Conservation (phyloP, 2,329 filamentous ascomycete species). For the Elsinoe ampelina region DNA sequence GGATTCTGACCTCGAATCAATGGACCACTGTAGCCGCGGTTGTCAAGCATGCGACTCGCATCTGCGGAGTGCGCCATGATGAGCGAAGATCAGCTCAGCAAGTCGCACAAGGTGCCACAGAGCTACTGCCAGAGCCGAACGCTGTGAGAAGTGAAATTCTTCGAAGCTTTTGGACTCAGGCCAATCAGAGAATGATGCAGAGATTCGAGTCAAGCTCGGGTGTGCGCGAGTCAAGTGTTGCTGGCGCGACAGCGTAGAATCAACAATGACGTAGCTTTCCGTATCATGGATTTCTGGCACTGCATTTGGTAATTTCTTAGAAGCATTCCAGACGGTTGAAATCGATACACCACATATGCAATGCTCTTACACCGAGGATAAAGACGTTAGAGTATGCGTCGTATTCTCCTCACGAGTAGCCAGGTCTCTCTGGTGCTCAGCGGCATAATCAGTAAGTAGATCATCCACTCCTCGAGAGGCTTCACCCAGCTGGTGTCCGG, state of each 20-base stretch:
- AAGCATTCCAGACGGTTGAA: constrained; percentile 3
- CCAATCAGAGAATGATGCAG: constrained; percentile 12
- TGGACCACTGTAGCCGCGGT: constrained; percentile 68
- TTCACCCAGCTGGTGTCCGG: too few relatives aligned
- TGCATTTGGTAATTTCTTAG: background rate
- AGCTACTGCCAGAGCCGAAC: too few relatives aligned
- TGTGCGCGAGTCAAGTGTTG: constrained; percentile 11
- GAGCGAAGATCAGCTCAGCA: constrained; percentile 14
- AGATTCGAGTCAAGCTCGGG: background rate
- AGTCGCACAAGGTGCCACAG: too few relatives aligned
- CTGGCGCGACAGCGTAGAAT: constrained; percentile 11
- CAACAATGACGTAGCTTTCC: constrained; percentile 15
- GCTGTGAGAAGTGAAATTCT: too few relatives aligned
- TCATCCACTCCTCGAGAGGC: constrained; percentile 20
- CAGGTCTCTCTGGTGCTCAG: constrained; percentile 63
- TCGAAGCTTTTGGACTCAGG: background rate
- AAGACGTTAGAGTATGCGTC: constrained; percentile 16
- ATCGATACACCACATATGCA: background rate
- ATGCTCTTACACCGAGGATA: background rate
- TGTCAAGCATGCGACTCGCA: constrained; percentile 69
- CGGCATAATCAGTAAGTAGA: constrained; percentile 55
- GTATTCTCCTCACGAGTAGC: constrained; percentile 55
- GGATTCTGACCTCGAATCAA: constrained; percentile 87
- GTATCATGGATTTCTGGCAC: background rate
- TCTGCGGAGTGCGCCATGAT: constrained; percentile 62